Conservation (phyloP, 805 yeast species). For the Saturnispora sanitii region DNA sequence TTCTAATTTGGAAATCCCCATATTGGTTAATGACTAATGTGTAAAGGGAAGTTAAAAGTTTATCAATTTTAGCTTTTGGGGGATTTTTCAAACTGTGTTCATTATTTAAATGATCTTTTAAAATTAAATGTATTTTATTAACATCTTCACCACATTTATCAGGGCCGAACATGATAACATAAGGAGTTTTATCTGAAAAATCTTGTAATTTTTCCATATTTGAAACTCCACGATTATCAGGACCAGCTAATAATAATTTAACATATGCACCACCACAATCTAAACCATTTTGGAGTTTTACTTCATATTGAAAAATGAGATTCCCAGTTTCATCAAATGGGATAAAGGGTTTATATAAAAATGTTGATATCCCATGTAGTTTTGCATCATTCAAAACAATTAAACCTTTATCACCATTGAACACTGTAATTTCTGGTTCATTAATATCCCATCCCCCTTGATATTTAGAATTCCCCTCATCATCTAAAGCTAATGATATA, state of each 20-base stretch:
- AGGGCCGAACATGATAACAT: constrained; percentile 90
- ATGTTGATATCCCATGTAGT: constrained; percentile 70
- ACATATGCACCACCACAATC: constrained; percentile 87
- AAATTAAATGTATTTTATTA: constrained; percentile 71
- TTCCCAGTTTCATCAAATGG: constrained; percentile 42
- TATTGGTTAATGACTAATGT: constrained; percentile 62
- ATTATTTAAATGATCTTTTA: constrained; percentile 53
- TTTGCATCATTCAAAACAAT: constrained; percentile 69
- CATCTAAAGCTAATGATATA: constrained; percentile 47
- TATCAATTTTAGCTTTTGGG: constrained; percentile 42
- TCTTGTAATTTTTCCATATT: constrained; percentile 19
- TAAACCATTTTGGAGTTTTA: constrained; percentile 69
- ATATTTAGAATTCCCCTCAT: constrained; percentile 47
- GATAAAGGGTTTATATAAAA: constrained; percentile 46
- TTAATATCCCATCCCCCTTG: constrained; percentile 71
- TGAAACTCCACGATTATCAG: constrained; percentile 10
- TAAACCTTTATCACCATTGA: constrained; percentile 60
- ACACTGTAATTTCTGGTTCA: constrained; percentile 53
- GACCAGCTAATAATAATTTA: constrained; percentile 49
- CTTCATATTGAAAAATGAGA: constrained; percentile 82
- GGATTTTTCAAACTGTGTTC: constrained; percentile 62
- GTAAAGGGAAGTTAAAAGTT: constrained; percentile 53
- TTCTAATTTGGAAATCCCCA: constrained; percentile 68
- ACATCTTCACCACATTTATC: constrained; percentile 70
- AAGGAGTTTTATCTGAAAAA: constrained; percentile 59